These are phyloP conservation scores for Fagopyrum esculentum DNA, from an alignment of 148 eudicot species.

Conservation along the genomic window DNA sequence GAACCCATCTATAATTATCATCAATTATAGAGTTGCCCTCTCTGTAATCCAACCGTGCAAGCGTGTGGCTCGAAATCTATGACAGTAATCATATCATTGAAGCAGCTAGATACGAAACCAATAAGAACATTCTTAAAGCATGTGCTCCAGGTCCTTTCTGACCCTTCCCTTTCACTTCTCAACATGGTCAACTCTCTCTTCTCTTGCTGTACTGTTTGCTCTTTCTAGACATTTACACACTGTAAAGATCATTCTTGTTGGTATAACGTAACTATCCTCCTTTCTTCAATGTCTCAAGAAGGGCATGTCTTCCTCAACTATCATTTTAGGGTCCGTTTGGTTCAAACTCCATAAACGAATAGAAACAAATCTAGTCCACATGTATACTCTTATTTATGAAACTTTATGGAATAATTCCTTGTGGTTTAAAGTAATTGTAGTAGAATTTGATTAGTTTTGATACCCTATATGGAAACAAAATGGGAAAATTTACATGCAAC, in stretches of 20 bases:
- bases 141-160: constrained; percentile 1
- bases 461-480: too few species aligned
- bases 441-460: too few species aligned
- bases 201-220: constrained; percentile 5
- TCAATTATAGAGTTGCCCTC: background rate
- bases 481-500: too few species aligned
- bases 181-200: constrained; percentile 4
- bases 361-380: too few species aligned
- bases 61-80: constrained; percentile 12
- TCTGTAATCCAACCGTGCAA: constrained; percentile 10
- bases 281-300: background rate
- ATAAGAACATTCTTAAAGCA: constrained; percentile 8
- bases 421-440: too few species aligned
- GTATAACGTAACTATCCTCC: background rate
- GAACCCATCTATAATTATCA: background rate
- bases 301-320: background rate
- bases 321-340: too few species aligned
- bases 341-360: too few species aligned
- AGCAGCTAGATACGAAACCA: constrained; percentile 7
- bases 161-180: background rate
- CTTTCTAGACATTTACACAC: background rate
- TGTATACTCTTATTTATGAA: too few species aligned
- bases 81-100: background rate
- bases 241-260: background rate
- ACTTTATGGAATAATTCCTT: too few species aligned